Base-by-base conservation (phyloP, 1,284 basidiomycete genomes). In the Heliocybe sulcata region DNA sequence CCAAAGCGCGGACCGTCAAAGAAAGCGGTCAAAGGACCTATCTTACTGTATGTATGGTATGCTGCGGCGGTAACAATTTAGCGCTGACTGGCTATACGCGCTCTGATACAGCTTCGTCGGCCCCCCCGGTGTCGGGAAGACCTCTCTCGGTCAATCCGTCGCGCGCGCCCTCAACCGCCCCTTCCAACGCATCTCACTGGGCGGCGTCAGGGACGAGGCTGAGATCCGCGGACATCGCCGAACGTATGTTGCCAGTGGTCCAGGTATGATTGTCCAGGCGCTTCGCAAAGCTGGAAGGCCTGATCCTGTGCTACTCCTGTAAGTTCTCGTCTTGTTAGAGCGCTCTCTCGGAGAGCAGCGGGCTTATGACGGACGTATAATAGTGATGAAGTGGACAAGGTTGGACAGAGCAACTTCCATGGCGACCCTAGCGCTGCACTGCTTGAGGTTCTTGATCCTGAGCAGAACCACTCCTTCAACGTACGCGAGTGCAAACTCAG, bases 151-250 rank as follows among this genome's bases (percentile, higher is more conserved):
- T 9, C 90, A 92, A 66, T 93, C 90, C 1, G 85, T 96, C 51
- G 92, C 94, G 1, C 83, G 85, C 48, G 89, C 92, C 0, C 77
- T 96, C 16, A 77, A 81, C 55, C 75, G 92, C 56, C 90, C 94
- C 0, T 96, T 95, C 80, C 92, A 94, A 69, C 83, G 94, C 35
- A 93, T 96, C 65, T 90, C 91, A n/a, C 80, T 96, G 1, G 93
- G 94, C 38, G 93, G 93, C 54, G 86, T 96, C 11, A 82, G 90
- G 8, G 93, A 96, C 62, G 93, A 95, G 60, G 92, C 91, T 3
- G 93, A 95, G 70, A 94, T 95, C 63, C 82, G 86, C 57, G 92
- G 92, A 14, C 93, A 95, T 62, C 75, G 93, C 55, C 77, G 94
- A 57, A 96, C 93, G n/a, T 95, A 94, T 62, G 91, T 94, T 23